Evolutionary conservation across 768 basidiomycete genomes (phyloP), one percentile per base, ranked within the genome.

Genomic region (Hortiboletus campestris): DNA sequence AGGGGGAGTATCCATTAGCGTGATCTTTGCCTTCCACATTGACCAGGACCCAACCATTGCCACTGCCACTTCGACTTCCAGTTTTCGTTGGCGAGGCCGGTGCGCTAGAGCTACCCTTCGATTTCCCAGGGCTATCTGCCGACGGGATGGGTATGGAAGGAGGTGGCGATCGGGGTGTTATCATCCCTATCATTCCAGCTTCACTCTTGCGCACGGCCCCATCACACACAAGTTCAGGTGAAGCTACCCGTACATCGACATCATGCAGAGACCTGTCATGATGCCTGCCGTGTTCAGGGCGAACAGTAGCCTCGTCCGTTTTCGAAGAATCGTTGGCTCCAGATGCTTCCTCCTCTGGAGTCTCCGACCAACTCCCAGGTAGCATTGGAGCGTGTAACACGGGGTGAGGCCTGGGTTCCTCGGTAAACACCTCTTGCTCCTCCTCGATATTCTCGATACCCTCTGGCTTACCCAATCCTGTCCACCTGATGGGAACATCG

Each of bases 31-130:
- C 75, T 55, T 84, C 84, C 16, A 86, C 79, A 49, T 84, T 86
- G 36, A 86, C 81, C 25, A 86, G 72, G 2, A 86, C 85, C 85
- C 85, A 86, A 25, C 85, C 85, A 62, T 82, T 74, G 16, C 79
- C 78, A 42, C 73, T 76, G 40, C 73, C 73, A 45, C 71, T 72
- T 55, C 64, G 60, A 49, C 63, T 65, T 28, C 65, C 70, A 40
- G 73, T 63, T 61, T 74, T 68, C 46, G 64, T 72, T 35, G 72
- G 71, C 32, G 72, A 74, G 13, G 62, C 67, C 17, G 62, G 74
- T 25, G 61, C 58, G 34, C 61, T 61, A 42, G 66, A 66, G 35
- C 49, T 49, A 40, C 60, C 55, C 53, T 55, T 73, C 17, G 59
- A 53, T 48, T 57, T 71, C 36, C 62, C 57, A 40, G 44, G 43